These are phyloP conservation scores for Taiwanofungus camphoratus DNA, from an alignment of 1,284 basidiomycete species.

Conservation along the genomic window DNA sequence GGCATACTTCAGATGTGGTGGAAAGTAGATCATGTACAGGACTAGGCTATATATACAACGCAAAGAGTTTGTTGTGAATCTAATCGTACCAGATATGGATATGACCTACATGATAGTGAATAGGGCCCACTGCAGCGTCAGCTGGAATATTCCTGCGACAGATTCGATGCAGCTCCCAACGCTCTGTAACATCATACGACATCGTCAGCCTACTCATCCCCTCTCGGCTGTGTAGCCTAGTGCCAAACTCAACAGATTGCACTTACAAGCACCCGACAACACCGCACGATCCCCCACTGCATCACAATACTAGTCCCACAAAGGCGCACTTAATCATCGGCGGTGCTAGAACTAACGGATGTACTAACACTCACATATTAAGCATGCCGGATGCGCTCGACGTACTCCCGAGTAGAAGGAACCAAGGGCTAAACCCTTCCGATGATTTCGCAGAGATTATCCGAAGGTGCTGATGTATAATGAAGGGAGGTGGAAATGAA, in stretches of 20 bases:
- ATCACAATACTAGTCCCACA: slow-evolving; percentile 80
- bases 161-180: slow-evolving; percentile 75
- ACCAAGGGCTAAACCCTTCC: slow-evolving; percentile 89
- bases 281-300: slow-evolving; percentile 83
- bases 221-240: neutral
- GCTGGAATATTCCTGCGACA: slow-evolving; percentile 81
- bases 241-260: neutral
- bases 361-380: slow-evolving; percentile 56
- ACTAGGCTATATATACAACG: slow-evolving; percentile 54
- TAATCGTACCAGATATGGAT: neutral
- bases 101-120: slow-evolving; percentile 77
- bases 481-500: no score
- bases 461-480: slow-evolving; percentile 50
- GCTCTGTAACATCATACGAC: slow-evolving; percentile 38
- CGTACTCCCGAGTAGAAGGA: slow-evolving; percentile 88
- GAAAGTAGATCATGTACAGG: slow-evolving; percentile 92
- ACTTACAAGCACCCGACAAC: slow-evolving; percentile 75
- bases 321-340: slow-evolving; percentile 11
- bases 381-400: slow-evolving; percentile 76
- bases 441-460: slow-evolving; percentile 76
- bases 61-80: neutral
- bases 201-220: neutral
- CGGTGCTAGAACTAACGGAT: neutral
- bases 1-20: slow-evolving; percentile 71
- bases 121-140: slow-evolving; percentile 80